Evolutionary conservation across 306 rosid genomes (phyloP).

Genomic region (Cucurbita argyrosperma): DNA sequence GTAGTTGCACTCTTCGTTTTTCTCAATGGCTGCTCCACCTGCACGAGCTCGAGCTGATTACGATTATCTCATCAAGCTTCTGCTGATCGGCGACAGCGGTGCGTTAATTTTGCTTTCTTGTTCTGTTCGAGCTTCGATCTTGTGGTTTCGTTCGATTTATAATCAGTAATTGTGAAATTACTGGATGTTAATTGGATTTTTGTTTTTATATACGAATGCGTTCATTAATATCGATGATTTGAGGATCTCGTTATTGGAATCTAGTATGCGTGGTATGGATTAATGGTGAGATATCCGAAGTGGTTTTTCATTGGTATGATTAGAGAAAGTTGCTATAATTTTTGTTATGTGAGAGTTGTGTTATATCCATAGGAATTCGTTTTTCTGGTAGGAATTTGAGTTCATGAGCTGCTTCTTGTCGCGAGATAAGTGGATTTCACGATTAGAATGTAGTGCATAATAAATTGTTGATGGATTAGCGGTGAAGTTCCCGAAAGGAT

Average conservation of each 20-base stretch:
- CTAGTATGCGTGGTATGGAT: background rate
- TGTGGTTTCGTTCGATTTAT: background rate
- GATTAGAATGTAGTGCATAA: background rate
- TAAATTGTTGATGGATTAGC: background rate
- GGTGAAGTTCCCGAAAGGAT: background rate
- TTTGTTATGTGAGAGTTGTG: background rate
- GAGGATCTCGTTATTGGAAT: background rate
- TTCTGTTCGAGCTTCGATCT: background rate
- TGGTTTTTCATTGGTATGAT: background rate
- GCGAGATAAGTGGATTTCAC: background rate
- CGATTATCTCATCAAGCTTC: conserved; percentile 88
- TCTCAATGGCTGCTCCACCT: conserved; percentile 73
- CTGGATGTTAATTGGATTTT: background rate
- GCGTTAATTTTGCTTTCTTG: conserved; percentile 8
- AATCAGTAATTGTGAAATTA: background rate
- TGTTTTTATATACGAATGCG: background rate
- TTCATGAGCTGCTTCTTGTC: background rate
- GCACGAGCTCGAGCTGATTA: conserved; percentile 96
- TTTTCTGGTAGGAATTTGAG: background rate
- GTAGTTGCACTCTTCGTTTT: background rate
- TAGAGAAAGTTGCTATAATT: background rate
- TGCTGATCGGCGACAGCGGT: conserved; percentile 97
- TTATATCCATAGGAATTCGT: background rate
- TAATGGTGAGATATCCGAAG: background rate
- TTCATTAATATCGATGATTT: background rate